phyloP scores from a whole-genome alignment of 352 stramenopile species.

The Globisporangium iwayamae region DNA sequence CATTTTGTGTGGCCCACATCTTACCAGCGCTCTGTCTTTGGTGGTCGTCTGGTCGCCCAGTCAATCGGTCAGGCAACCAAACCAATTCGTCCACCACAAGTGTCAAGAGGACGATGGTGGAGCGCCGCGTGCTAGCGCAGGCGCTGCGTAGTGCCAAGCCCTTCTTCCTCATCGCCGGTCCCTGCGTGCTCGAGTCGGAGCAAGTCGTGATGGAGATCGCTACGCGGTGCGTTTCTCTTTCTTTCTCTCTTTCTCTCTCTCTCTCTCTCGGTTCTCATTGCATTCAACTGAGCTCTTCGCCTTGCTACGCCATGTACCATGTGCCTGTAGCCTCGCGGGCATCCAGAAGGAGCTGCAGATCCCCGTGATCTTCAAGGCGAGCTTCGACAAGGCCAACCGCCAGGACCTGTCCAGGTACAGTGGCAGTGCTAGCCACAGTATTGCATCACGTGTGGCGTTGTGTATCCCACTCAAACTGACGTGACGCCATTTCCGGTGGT shows the following conservation, averaged over 20 bases:
- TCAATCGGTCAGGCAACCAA: neutral
- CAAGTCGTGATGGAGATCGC: slow-evolving; percentile 65
- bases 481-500: slow-evolving; percentile 2
- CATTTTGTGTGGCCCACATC: neutral
- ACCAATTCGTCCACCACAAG: neutral
- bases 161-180: slow-evolving; percentile 85
- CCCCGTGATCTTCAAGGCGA: slow-evolving; percentile 86
- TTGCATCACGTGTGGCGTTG: neutral
- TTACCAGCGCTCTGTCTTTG: neutral
- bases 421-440: neutral
- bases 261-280: neutral
- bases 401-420: slow-evolving; percentile 60
- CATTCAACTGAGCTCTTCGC: neutral
- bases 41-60: neutral
- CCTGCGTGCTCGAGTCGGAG: slow-evolving; percentile 80
- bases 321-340: slow-evolving; percentile 36
- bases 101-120: slow-evolving; percentile 19
- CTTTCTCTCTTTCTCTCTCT: neutral
- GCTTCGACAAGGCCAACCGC: slow-evolving; percentile 89
- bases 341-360: slow-evolving; percentile 61
- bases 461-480: neutral
- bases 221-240: slow-evolving; percentile 33
- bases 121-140: slow-evolving; percentile 45
- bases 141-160: slow-evolving; percentile 53
- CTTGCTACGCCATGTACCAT: neutral